These are phyloP conservation scores for Schizopora paradoxa DNA, from an alignment of 1,284 basidiomycete genomes.

Conservation along the genomic window DNA sequence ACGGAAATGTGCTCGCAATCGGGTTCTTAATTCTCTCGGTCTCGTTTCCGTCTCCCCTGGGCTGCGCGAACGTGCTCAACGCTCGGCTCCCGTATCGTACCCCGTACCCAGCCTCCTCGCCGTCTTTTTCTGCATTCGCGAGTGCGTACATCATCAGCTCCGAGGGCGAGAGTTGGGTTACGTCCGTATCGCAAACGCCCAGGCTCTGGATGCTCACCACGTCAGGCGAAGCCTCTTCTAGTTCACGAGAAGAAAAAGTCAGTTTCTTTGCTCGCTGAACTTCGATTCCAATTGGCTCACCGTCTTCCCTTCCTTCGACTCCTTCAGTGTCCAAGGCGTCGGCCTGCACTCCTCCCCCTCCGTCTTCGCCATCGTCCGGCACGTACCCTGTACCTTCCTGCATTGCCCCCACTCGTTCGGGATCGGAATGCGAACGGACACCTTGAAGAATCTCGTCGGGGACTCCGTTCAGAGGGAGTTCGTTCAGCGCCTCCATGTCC, in stretches of 20 bases:
- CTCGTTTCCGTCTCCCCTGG: slow-evolving; percentile 3
- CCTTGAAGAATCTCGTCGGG: slow-evolving; percentile 26
- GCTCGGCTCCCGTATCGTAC: slow-evolving; percentile 22
- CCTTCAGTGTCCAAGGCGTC: neutral
- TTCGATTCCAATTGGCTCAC: neutral
- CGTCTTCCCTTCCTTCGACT: slow-evolving; percentile 8
- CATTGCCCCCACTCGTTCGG: slow-evolving; percentile 22
- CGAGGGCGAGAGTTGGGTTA: slow-evolving; percentile 13
- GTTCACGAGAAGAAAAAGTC: too few relatives aligned
- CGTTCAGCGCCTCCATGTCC: slow-evolving; percentile 18
- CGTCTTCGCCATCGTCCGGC: slow-evolving; percentile 11
- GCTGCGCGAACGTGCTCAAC: slow-evolving; percentile 24
- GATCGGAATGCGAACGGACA: slow-evolving; percentile 18
- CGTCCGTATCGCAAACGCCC: slow-evolving; percentile 22
- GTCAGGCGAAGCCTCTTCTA: too few relatives aligned
- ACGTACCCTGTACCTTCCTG: slow-evolving; percentile 29
- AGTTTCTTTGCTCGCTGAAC: slow-evolving; percentile 14
- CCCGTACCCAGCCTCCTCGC: slow-evolving; percentile 20
- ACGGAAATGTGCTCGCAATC: neutral
- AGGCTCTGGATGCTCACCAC: slow-evolving; percentile 15
- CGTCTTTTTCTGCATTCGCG: slow-evolving; percentile 16
- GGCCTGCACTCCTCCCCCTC: neutral
- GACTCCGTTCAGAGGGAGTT: slow-evolving; percentile 30
- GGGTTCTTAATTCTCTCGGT: neutral
- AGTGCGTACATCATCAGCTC: slow-evolving; percentile 22